Base-by-base conservation (phyloP, 2,329 filamentous ascomycete species). In the Aspergillus versicolor region DNA sequence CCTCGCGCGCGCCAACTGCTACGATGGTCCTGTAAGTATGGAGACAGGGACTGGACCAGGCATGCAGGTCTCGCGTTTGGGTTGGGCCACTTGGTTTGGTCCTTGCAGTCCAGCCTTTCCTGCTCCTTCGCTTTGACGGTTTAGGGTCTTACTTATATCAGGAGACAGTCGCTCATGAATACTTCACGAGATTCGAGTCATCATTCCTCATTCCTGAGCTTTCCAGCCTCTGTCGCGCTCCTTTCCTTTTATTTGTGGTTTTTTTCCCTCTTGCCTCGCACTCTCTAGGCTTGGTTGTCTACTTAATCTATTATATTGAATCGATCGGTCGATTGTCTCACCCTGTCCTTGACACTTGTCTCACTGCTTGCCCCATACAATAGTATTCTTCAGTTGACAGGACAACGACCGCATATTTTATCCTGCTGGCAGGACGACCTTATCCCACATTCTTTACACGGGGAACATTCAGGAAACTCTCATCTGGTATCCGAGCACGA, bases 391-490 rank as follows among this genome's bases (percentile, higher is more conserved):
- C 44, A 60, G 57, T 62, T 62, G 46, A 61, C 60, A 57, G 48
- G 57, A 61, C 57, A 61, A 60, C 57, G 34, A 54, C 15, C 22
- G 34, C 60, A 61, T 60, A 60, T 54, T 57, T 57, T 57, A 47
- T 65, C 64, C 66, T 72, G 71, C 72, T 68, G 71, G 72, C 60
- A 62, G 65, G 67, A 63, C 55, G 54, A 47, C 43, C 52, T 50
- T 51, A 55, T 54, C 52, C 50, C 50, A 59, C 62, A 59, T 64
- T 62, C 60, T 60, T 61, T 37, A 52, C 37, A 32, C 38, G 52
- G 45, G 45, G 40, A 47, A 56, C 49, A 46, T 49, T 50, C 47
- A 49, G 43, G 46, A 54, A 46, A 17, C 30, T 47, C n/a, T 37
- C 40, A 30, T 21, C 19, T 43, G 54, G 34, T 19, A 48, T 47